Evolutionary conservation across 179 eudicot species (phyloP), one percentile per base, ranked within the genome.

Genomic region (Nepenthes alata): DNA sequence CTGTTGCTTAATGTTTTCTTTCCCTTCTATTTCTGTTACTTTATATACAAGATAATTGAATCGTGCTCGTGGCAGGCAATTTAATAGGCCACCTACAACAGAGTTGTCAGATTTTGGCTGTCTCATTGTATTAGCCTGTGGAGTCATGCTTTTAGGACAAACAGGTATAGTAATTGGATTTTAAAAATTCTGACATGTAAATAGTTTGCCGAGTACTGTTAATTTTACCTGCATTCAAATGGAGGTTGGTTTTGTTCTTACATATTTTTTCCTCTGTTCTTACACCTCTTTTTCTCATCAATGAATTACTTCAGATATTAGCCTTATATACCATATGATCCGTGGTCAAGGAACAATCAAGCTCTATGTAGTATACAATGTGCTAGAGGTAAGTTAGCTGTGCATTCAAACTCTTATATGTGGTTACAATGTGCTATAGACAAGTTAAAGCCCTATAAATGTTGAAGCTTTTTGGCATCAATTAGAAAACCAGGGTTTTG

Each of bases 261-360:
- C 15, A 15, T 36, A 55, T 57, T 35, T 9, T 36, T 69, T 68
- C 13, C 37, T 38, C 35, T 56, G 34, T 54, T 59, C 7, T 72
- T 34, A 37, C 11, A 34, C 38, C 13, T 8, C 39, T n/a, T 68
- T 66, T 37, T 57, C 16, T 60, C 25, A 25, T 25, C 25, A 25
- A 25, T 25, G 48, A 47, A 60, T 70, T 58, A 25, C 73, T 55
- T 65, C 89, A 91, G 98, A 91, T 84, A 91, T 91, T 84, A 91
- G 98, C 75, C 87, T 89, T 59, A 91, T 91, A 78, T 91, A 91
- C 81, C 98, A 91, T 75, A 91, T 91, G 95, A 89, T 91, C 51
- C 96, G 98, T 53, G 98, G 98, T 62, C 96, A 91, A 86, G 96
- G 95, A 75, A 86, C 85, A 44, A 77, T 91, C 75, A 91, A 91